A percentile compares a stretch with the other conserved stretches of the same genome.
phyloP scores from a whole-genome alignment of 2,329 filamentous ascomycete species.

The Diaporthe citri region DNA sequence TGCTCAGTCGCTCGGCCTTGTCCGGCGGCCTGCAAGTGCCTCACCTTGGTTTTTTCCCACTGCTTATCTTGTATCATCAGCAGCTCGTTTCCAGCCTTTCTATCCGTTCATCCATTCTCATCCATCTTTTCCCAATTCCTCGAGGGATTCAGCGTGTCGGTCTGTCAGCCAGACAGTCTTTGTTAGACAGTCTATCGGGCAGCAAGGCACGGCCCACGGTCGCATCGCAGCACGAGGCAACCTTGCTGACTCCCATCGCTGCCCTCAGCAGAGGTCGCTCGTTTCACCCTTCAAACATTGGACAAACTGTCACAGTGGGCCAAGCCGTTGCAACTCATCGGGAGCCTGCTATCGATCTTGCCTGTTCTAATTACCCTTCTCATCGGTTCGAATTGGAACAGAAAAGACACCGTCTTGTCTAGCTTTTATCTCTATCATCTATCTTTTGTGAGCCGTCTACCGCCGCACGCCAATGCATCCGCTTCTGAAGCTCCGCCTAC shows the following conservation, averaged over 20 bases:
- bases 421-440: slow-evolving; percentile 23
- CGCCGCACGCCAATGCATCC: background rate
- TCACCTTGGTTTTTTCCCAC: background rate
- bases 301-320: slow-evolving; percentile 11
- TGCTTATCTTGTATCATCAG: slow-evolving; percentile 10
- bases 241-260: slow-evolving; percentile 16
- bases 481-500: slow-evolving; percentile 1
- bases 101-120: background rate
- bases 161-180: background rate
- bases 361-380: background rate
- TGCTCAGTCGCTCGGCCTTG: background rate
- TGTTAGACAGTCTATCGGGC: slow-evolving; percentile 6
- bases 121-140: background rate
- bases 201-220: slow-evolving; percentile 13
- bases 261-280: slow-evolving; percentile 20
- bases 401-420: background rate
- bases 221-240: slow-evolving; percentile 4
- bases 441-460: background rate
- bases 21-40: background rate
- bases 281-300: slow-evolving; percentile 27
- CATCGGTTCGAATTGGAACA: background rate
- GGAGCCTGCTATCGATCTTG: background rate
- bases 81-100: background rate
- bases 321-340: background rate
- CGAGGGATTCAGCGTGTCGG: background rate